Conservation (phyloP, 2,329 filamentous ascomycete species). For the Pyrenochaeta sp. region DNA sequence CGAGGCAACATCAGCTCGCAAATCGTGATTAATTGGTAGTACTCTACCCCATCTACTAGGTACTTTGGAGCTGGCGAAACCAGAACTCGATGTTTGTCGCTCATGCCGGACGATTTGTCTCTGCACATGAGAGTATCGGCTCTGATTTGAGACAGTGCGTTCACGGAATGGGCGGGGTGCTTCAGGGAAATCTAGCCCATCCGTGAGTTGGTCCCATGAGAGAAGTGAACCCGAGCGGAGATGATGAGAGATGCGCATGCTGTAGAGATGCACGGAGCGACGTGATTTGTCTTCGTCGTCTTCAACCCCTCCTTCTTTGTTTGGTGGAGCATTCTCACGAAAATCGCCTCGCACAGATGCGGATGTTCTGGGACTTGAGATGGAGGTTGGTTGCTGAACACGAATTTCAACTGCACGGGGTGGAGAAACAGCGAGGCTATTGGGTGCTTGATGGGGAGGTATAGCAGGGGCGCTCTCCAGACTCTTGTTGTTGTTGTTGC, state of each 20-base stretch:
- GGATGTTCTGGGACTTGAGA: constrained; percentile 24
- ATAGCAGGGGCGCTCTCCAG: not conserved
- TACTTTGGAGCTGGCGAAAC: constrained; percentile 47
- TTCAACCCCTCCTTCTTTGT: constrained; percentile 6
- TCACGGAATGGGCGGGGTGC: constrained; percentile 21
- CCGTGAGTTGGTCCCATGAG: constrained; percentile 45
- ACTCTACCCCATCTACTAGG: constrained; percentile 51
- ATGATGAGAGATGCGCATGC: constrained; percentile 57
- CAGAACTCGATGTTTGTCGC: constrained; percentile 47
- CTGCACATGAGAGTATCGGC: constrained; percentile 18
- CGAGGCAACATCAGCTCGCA: constrained; percentile 37
- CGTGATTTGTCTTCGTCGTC: constrained; percentile 31
- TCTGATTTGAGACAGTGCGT: constrained; percentile 31
- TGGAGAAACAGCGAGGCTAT: not conserved
- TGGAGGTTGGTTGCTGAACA: constrained; percentile 30
- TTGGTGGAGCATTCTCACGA: constrained; percentile 14
- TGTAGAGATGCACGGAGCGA: constrained; percentile 52
- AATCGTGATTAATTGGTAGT: constrained; percentile 20
- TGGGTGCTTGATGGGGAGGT: not conserved
- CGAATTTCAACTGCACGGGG: constrained; percentile 23
- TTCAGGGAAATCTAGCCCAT: constrained; percentile 28
- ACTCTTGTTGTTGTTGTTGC: not conserved
- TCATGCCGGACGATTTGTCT: constrained; percentile 27
- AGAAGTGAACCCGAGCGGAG: constrained; percentile 53
- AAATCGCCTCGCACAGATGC: constrained; percentile 16